Conservation (phyloP, 768 basidiomycete genomes). For the Amanita rimosa region DNA sequence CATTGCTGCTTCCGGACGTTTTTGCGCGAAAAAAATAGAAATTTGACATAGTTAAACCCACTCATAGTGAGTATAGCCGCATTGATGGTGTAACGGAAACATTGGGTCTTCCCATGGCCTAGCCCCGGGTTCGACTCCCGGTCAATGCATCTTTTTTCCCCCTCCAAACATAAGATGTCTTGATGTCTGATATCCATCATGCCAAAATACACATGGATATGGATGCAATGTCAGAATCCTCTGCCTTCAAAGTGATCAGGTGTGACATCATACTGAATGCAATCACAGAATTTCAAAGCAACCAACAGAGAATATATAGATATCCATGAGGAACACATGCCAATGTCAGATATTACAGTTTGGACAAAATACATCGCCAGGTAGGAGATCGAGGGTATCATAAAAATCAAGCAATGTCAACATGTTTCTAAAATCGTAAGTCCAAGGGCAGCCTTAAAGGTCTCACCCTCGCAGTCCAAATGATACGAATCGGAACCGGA, state of each 20-base stretch:
- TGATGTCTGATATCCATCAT: no score
- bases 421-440: background rate
- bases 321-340: constrained; percentile 2
- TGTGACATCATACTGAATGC: background rate
- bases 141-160: constrained; percentile 25
- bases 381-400: constrained; percentile 4
- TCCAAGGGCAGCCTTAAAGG: background rate
- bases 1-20: no score
- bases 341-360: constrained; percentile 6
- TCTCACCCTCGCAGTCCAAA: background rate
- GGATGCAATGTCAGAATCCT: background rate
- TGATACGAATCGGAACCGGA: background rate
- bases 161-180: no score
- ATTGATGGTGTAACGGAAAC: constrained; percentile 75
- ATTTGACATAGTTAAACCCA: background rate
- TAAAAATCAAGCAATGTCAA: background rate
- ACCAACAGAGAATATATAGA: background rate
- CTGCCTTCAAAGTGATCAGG: background rate
- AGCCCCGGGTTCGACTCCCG: constrained; percentile 47
- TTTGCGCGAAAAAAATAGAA: no score
- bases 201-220: background rate
- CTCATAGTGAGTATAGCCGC: constrained; percentile 8
- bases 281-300: background rate
- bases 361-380: constrained; percentile 1
- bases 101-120: constrained; percentile 77